Evolutionary conservation across 768 basidiomycete genomes (phyloP).

Genomic region (Termitomyces sp.): DNA sequence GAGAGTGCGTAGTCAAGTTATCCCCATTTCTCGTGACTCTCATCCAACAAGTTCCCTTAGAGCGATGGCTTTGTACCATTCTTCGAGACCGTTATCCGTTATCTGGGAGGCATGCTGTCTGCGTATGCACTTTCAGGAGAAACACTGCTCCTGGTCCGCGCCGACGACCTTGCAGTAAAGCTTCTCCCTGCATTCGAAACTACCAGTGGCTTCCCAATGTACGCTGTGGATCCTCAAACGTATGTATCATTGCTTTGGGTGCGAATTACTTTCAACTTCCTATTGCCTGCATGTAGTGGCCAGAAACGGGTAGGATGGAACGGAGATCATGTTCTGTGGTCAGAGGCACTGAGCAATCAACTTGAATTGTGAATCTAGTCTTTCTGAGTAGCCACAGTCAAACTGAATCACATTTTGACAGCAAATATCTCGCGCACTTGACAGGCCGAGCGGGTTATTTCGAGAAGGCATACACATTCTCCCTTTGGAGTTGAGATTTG

Average conservation of each 20-base stretch:
- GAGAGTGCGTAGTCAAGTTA: conserved; percentile 19
- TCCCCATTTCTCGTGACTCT: neutral
- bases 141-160: conserved; percentile 52
- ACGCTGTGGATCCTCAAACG: conserved; percentile 58
- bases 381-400: neutral
- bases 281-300: conserved; percentile 23
- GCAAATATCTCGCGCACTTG: conserved; percentile 75
- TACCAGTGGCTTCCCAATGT: conserved; percentile 62
- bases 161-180: conserved; percentile 66
- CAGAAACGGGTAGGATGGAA: conserved; percentile 27
- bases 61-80: conserved; percentile 38
- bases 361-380: conserved; percentile 45
- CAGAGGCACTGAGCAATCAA: conserved; percentile 50
- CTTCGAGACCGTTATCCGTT: conserved; percentile 80
- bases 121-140: conserved; percentile 73
- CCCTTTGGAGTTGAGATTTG: neutral
- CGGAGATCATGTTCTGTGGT: conserved; percentile 25
- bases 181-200: conserved; percentile 72
- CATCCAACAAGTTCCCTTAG: conserved; percentile 4
- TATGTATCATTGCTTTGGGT: conserved; percentile 20
- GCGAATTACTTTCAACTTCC: neutral
- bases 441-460: conserved; percentile 64
- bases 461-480: conserved; percentile 28
- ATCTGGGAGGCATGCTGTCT: conserved; percentile 78
- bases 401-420: conserved; percentile 7